Percentiles rank a stretch among this genome's conserved stretches.
phyloP scores from a whole-genome alignment of 305 asterid species.

The Stenogyne calaminthoides region DNA sequence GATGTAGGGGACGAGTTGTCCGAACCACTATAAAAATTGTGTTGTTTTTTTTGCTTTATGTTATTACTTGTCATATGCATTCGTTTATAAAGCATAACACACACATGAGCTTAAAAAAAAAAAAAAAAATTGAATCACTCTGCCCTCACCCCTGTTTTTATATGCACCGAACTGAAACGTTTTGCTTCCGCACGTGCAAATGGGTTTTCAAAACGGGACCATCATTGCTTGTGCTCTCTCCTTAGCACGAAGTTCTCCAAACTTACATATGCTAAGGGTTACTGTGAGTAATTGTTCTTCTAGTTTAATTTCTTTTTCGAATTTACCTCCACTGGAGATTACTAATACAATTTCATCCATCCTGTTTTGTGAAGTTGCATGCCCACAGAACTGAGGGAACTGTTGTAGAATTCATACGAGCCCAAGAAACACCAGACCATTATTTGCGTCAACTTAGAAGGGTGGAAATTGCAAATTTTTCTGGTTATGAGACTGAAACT shows the following conservation, averaged over 20 bases:
- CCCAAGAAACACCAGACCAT: slow-evolving; percentile 8
- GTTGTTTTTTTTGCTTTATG: too few species aligned
- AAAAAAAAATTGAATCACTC: too few species aligned
- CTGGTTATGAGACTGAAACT: slow-evolving; percentile 8
- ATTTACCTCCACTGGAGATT: not conserved
- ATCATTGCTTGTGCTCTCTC: slow-evolving; percentile 21
- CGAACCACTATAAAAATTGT: too few species aligned
- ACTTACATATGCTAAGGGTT: slow-evolving; percentile 1
- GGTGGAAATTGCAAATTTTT: not conserved
- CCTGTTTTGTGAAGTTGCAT: not conserved
- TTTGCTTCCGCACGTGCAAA: too few species aligned
- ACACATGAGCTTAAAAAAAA: too few species aligned
- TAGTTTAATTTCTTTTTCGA: too few species aligned
- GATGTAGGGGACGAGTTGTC: too few species aligned
- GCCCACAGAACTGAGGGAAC: not conserved
- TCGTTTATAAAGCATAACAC: too few species aligned
- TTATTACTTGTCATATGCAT: too few species aligned
- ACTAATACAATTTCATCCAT: not conserved
- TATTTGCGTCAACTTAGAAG: slow-evolving; percentile 2
- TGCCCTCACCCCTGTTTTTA: too few species aligned
- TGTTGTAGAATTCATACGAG: slow-evolving; percentile 10
- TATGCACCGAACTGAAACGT: too few species aligned
- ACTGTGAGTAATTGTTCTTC: not conserved
- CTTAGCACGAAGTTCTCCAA: slow-evolving; percentile 25
- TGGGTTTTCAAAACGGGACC: too few species aligned